Evolutionary conservation across 1,284 basidiomycete genomes (phyloP), one percentile per base, ranked within the genome.

Genomic region (Fomitopsis schrenkii): DNA sequence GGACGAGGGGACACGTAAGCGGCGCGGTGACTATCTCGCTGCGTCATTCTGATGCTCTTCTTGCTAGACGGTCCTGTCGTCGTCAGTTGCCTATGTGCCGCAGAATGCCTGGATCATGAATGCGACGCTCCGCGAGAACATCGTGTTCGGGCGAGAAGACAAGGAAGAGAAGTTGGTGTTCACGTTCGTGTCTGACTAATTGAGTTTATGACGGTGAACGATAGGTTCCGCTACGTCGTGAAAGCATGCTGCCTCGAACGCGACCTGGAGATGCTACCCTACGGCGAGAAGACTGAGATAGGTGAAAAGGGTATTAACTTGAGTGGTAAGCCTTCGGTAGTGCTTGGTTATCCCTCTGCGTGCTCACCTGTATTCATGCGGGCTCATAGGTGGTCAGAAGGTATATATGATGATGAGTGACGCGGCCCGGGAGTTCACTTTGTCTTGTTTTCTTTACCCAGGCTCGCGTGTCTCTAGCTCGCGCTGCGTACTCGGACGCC

Each of bases 71-170:
- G 71, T 76, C 0, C 87, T 91, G 68, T 84, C 85, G 2, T 88
- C 92, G 4, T 77, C 80, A 0, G 83, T 93, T 1, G 85, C 91
- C 0, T 91, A 93, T 67, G 90, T 90, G 3, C 85, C 89, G 3
- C 93, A 95, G 72, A 80, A 82, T 0, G 81, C 93, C 0, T 95
- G 92, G 90, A 91, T 94, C 66, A 84, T 85, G 75, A 88, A 90
- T 69, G 85, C 86, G 0, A 90, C 88, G 0, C 74, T 93, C 14
- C 79, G 84, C 60, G 82, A 87, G 58, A 90, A 90, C 69, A 79
- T 90, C 59, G 65, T 85, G 0, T 92, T 92, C 68, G 90, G 88
- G 0, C 77, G 81, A 58, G 72, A 78, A 1, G 84, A 83, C 55
- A 80, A 90, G 57, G 83, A 86, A 45, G 71, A 76, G 42, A 79